Conservation (phyloP, 345 rosid genomes). For the Sapria himalayana region DNA sequence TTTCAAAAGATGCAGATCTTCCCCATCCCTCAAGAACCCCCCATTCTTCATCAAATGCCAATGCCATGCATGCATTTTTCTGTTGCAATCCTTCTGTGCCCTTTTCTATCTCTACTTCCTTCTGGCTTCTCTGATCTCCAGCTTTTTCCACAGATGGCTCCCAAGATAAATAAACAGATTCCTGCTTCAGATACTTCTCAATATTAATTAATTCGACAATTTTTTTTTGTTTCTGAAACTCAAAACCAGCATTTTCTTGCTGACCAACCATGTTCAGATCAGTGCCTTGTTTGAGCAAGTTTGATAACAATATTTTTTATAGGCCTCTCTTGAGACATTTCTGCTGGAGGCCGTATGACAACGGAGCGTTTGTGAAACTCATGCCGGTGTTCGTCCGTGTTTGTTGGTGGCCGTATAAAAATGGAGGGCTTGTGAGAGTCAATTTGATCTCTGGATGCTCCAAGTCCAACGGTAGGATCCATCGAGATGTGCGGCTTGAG, state of each 20-base stretch:
- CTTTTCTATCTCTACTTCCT: slow-evolving; percentile 64
- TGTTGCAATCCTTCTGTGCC: slow-evolving; percentile 30
- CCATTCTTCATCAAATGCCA: slow-evolving; percentile 19
- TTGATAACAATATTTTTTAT: slow-evolving; percentile 64
- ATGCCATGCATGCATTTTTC: slow-evolving; percentile 23
- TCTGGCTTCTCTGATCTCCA: slow-evolving; percentile 42
- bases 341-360: slow-evolving; percentile 66
- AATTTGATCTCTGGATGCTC: slow-evolving; percentile 31
- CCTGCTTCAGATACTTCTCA: slow-evolving; percentile 27
- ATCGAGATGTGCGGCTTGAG: slow-evolving; percentile 11
- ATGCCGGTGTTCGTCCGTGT: slow-evolving; percentile 29
- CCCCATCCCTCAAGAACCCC: slow-evolving; percentile 42
- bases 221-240: slow-evolving; percentile 59
- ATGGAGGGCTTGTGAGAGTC: slow-evolving; percentile 37
- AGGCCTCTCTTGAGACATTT: slow-evolving; percentile 37
- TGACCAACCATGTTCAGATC: slow-evolving; percentile 55
- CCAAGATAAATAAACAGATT: slow-evolving; percentile 16
- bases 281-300: slow-evolving; percentile 46
- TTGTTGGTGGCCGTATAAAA: slow-evolving; percentile 39
- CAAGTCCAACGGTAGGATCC: slow-evolving; percentile 14
- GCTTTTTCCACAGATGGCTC: slow-evolving; percentile 33
- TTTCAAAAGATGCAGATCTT: slow-evolving; percentile 40
- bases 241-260: slow-evolving; percentile 44
- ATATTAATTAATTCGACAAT: slow-evolving; percentile 57
- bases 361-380: slow-evolving; percentile 54